Evolutionary conservation across 305 asterid genomes (phyloP).

Genomic region (Fraxinus xanthoxyloides): DNA sequence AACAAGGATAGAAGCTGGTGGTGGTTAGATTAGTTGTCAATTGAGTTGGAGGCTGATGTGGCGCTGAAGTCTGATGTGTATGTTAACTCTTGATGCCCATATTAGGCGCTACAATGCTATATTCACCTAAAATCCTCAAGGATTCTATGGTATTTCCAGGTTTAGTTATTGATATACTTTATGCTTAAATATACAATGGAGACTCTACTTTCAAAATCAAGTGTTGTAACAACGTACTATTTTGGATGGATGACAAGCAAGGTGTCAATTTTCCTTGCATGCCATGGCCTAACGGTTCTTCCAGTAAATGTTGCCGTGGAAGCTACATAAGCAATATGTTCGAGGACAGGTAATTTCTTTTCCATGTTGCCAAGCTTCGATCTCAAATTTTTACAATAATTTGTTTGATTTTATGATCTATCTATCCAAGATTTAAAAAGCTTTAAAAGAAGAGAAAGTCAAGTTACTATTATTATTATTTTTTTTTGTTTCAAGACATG

Average conservation of each 20-base stretch:
- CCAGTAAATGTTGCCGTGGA: slow-evolving; percentile 82
- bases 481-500: too few relatives aligned
- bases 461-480: too few relatives aligned
- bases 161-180: slow-evolving; percentile 88
- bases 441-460: too few relatives aligned
- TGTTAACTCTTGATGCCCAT: too few relatives aligned
- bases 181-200: slow-evolving; percentile 97
- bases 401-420: too few relatives aligned
- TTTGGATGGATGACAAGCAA: slow-evolving; percentile 80
- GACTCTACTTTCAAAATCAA: slow-evolving; percentile 87
- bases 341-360: slow-evolving; percentile 75
- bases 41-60: too few relatives aligned
- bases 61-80: too few relatives aligned
- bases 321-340: slow-evolving; percentile 90
- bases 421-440: too few relatives aligned
- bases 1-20: too few relatives aligned
- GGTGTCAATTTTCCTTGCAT: slow-evolving; percentile 78
- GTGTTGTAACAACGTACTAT: slow-evolving; percentile 79
- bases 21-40: too few relatives aligned
- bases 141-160: slow-evolving; percentile 50
- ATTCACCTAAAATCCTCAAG: slow-evolving; percentile 9
- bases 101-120: not conserved
- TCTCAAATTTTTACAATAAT: too few relatives aligned
- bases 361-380: not conserved
- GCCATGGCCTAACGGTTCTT: slow-evolving; percentile 88